Base-by-base conservation (phyloP, 306 rosid species). In the Vachellia pachyceras region DNA sequence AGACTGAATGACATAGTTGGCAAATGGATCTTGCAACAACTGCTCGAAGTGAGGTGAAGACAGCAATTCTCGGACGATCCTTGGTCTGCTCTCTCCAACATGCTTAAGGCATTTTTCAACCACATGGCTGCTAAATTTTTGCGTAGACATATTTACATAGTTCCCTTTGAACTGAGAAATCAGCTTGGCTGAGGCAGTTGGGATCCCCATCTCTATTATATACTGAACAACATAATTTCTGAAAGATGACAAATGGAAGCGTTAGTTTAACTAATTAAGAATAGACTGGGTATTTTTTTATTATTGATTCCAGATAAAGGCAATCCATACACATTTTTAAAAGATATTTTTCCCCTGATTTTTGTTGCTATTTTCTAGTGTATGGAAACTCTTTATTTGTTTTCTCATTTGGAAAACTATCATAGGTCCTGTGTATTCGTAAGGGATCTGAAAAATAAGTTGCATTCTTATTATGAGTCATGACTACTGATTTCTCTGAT, bases 211-310 rank as follows among this genome's bases (percentile, higher is more conserved):
- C 86, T 89, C 86, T 58, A 92, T 84, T 61, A 91, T 52, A 82
- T 85, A 85, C 72, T 92, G 97, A 69, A 92, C 86, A 41, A 92
- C 97, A 88, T 89, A 92, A 39, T 92, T 92, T 83, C 97, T 92
- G 91, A 66, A 9, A 69, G 3, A 81, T 41, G 63, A 73, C 54
- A 69, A 22, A 12, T 10, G 54, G 46, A 42, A 69, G 55, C 3
- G 37, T 22, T 42, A 66, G 50, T 42, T 42, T 5, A 22, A 69
- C 6, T 42, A 10, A 44, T 7, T 5, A 1, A 42, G 73, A 42
- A 42, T 29, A 33, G 68, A 61, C 18, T 35, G 73, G 41, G 17
- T 9, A 20, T 68, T 67, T 67, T 40, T 6, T 7, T 8, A 10
- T 37, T 39, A 6, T n/a, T 69, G n/a, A 42, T 69, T 10, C 14